Base-by-base conservation (phyloP, 257 asterid genomes). In the Solanum paucissectum region DNA sequence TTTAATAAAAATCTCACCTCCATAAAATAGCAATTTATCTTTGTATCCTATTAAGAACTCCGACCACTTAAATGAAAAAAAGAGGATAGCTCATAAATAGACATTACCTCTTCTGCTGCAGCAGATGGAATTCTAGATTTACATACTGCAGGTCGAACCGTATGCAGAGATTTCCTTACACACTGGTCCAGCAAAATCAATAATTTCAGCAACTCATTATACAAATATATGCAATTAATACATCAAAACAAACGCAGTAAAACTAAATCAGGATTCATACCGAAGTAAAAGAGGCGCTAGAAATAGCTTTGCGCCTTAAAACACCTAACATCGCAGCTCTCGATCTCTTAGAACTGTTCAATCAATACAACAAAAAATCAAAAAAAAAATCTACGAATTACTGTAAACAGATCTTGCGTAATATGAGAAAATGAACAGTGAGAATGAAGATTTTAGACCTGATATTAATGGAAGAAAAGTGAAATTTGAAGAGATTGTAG, bases 251-350 rank as follows among this genome's bases (percentile, higher is more conserved):
- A 44, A 68, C 11, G 36, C 75, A 25, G 0, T 29, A 68, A 36
- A 21, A 29, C 52, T 40, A 72, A 12, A 42, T 18, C 36, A 81
- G 73, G 69, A 79, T 1, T 16, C 52, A 13, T 89, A 95, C 98
- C 93, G 90, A 75, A 87, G 95, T 94, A 89, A 92, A 89, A 73
- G 98, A 88, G 62, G 95, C 94, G 92, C 95, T 91, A 72, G 94
- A 92, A 86, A 96, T 90, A 76, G 94, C 94, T 89, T 92, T 95
- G 84, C 98, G 98, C 95, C 99, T 93, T 89, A 95, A 71, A 92
- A 91, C 95, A 73, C 98, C 96, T 91, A 97, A 89, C 99, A 97
- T 97, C 92, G 88, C 94, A 87, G 88, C 37, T 87, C 87, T 68
- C 52, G 93, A 91, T 89, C 89, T 84, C 84, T 82, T 82, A 89